A percentile compares a stretch with the other conserved stretches of the same genome.
Conservation (phyloP, 148 eudicot species). For the Drosera capensis region DNA sequence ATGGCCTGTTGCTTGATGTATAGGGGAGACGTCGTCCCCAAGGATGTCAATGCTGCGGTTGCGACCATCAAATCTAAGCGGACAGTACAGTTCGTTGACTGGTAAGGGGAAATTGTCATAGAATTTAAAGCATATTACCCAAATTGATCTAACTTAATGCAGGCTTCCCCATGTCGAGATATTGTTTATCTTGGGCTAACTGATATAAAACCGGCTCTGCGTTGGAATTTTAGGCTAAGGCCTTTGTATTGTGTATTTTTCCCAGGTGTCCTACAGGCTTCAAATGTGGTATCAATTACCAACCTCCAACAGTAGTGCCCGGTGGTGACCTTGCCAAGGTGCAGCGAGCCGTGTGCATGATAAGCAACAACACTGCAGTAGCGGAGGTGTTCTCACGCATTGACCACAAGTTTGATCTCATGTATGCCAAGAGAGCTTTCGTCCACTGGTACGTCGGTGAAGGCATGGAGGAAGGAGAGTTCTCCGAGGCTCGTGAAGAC, state of each 20-base stretch:
- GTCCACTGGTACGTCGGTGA: slow-evolving; percentile 40
- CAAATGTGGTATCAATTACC: slow-evolving; percentile 31
- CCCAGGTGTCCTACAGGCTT: slow-evolving; percentile 32
- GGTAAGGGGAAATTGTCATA: slow-evolving; percentile 10
- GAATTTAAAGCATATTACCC: neutral
- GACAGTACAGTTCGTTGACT: slow-evolving; percentile 30
- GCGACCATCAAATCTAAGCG: slow-evolving; percentile 33
- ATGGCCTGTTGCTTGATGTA: slow-evolving; percentile 40
- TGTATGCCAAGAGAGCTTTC: slow-evolving; percentile 33
- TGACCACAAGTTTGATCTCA: slow-evolving; percentile 32
- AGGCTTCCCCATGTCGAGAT: too few species aligned
- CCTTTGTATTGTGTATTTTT: neutral
- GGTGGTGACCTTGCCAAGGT: slow-evolving; percentile 41
- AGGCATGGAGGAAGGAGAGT: slow-evolving; percentile 41
- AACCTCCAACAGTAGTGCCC: slow-evolving; percentile 33
- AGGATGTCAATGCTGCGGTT: slow-evolving; percentile 37
- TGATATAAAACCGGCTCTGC: too few species aligned
- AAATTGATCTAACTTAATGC: too few species aligned
- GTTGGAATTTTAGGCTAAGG: too few species aligned
- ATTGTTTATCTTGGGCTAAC: too few species aligned
- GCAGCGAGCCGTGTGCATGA: slow-evolving; percentile 36
- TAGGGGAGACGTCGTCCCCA: slow-evolving; percentile 35
- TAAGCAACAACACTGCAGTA: slow-evolving; percentile 25
- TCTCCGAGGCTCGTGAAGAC: slow-evolving; percentile 36
- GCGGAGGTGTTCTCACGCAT: slow-evolving; percentile 32